These are phyloP conservation scores for Schizophyllum commune DNA, from an alignment of 1,284 basidiomycete genomes.

Conservation along the genomic window DNA sequence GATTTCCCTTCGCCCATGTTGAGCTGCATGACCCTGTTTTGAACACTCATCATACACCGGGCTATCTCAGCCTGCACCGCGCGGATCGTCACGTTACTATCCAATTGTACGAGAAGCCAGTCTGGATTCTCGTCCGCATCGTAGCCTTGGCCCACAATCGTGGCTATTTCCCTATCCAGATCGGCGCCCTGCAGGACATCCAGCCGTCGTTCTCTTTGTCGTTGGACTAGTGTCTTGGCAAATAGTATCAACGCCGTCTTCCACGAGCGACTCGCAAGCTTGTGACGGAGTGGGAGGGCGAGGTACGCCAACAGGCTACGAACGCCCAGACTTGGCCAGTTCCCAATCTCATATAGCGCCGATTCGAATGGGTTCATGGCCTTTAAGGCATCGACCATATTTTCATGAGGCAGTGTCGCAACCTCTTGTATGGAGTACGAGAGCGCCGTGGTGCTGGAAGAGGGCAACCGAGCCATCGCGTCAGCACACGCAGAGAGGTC, in stretches of 20 bases:
- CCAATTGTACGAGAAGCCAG: constrained; percentile 44
- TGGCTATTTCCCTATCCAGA: neutral
- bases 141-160: neutral
- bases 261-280: neutral
- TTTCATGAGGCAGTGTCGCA: neutral
- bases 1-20: constrained; percentile 59
- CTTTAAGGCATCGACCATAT: neutral
- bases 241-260: neutral
- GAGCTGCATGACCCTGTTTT: constrained; percentile 39
- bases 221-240: neutral
- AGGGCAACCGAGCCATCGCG: neutral
- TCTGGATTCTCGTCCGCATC: constrained; percentile 15
- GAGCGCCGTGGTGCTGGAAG: too few species aligned
- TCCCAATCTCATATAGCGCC: neutral
- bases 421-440: neutral
- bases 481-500: neutral
- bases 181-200: neutral
- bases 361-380: neutral
- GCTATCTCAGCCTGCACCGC: constrained; percentile 34
- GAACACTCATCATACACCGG: constrained; percentile 33
- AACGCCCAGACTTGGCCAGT: neutral
- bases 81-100: constrained; percentile 33
- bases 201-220: neutral
- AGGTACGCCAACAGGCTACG: neutral
- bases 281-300: neutral